phyloP scores from a whole-genome alignment of 257 asterid genomes.

The Anisodus tanguticus region DNA sequence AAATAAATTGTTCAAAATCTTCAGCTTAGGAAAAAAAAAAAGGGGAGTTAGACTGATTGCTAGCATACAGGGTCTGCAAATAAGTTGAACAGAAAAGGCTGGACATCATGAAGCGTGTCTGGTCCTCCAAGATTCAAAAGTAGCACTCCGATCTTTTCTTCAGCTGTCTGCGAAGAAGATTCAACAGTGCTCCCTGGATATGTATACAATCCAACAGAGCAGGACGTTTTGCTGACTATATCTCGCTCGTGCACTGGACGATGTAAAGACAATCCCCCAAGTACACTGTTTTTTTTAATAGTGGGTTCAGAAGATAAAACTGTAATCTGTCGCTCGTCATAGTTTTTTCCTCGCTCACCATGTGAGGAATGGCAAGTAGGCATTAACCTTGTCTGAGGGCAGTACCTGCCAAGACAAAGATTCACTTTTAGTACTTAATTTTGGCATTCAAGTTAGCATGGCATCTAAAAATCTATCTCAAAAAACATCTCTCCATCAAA shows the following conservation, averaged over 20 bases:
- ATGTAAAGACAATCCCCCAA: constrained; percentile 48
- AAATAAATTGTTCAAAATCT: neutral
- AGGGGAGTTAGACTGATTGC: neutral
- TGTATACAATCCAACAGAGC: constrained; percentile 54
- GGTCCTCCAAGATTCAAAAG: constrained; percentile 98
- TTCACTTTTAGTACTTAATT: neutral
- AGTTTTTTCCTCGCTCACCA: constrained; percentile 19
- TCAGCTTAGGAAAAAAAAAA: neutral
- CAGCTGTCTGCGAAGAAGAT: constrained; percentile 48
- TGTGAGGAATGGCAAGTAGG: constrained; percentile 35
- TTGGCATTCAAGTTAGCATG: neutral
- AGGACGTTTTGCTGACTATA: constrained; percentile 48
- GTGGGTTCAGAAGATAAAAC: constrained; percentile 35
- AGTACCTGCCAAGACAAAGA: constrained; percentile 50
- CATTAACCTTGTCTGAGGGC: constrained; percentile 39
- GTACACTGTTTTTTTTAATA: constrained; percentile 29
- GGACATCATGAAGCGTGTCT: constrained; percentile 88
- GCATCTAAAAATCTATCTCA: neutral
- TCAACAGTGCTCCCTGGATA: constrained; percentile 45
- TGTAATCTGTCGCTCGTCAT: constrained; percentile 31
- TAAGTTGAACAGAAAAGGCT: constrained; percentile 85
- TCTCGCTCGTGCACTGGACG: constrained; percentile 38
- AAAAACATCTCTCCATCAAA: neutral
- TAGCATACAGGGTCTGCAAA: constrained; percentile 91
- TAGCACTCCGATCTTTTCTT: constrained; percentile 83